Conservation (phyloP, 345 rosid genomes). For the Gossypium australe region DNA sequence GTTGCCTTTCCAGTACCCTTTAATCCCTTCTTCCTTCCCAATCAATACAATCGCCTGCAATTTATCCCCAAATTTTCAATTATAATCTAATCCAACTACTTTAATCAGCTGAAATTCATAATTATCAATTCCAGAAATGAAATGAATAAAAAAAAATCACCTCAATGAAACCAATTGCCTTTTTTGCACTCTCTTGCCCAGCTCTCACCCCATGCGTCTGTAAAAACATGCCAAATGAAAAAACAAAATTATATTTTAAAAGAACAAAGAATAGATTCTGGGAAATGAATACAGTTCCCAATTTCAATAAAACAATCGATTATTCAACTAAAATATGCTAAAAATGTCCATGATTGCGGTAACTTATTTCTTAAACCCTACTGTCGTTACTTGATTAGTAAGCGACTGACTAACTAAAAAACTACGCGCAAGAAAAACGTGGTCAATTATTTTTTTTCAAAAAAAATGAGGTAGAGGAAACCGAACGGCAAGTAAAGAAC, state of each 20-base stretch:
- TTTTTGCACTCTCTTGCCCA: slow-evolving; percentile 75
- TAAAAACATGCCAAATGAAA: neutral
- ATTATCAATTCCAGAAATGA: neutral
- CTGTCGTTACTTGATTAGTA: neutral
- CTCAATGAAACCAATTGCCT: slow-evolving; percentile 85
- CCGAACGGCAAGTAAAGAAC: slow-evolving; percentile 23
- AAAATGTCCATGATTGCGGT: neutral
- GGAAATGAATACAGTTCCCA: neutral
- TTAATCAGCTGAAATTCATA: neutral
- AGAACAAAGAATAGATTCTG: neutral
- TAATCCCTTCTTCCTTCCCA: slow-evolving; percentile 87
- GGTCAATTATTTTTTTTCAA: neutral
- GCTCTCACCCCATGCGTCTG: slow-evolving; percentile 87
- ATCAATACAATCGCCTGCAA: slow-evolving; percentile 69
- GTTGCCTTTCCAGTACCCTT: slow-evolving; percentile 99
- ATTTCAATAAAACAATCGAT: neutral
- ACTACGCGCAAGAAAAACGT: neutral
- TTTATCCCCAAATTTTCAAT: neutral
- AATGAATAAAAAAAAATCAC: slow-evolving; percentile 22
- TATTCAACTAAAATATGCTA: neutral
- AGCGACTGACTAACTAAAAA: neutral
- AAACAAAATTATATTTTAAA: neutral
- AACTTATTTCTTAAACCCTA: neutral
- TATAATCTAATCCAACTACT: neutral
- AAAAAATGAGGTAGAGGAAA: neutral